These are phyloP conservation scores for Athelia psychrophila DNA, from an alignment of 1,284 basidiomycete species.

Conservation along the genomic window DNA sequence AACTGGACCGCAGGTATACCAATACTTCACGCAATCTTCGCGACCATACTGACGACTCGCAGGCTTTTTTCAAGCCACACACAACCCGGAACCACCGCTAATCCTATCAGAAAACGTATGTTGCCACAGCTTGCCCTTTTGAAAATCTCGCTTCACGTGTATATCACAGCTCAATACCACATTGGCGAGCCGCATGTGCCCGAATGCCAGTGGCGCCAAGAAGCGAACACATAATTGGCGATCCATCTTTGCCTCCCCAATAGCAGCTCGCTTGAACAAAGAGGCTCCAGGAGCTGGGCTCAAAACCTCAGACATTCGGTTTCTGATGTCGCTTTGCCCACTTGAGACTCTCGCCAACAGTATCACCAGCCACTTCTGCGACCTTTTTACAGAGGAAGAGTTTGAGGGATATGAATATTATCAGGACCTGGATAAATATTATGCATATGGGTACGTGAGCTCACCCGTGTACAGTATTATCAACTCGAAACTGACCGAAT, in stretches of 20 bases:
- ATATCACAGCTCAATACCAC: slow-evolving; percentile 66
- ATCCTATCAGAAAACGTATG: slow-evolving; percentile 42
- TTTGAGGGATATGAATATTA: slow-evolving; percentile 68
- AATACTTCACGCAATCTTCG: slow-evolving; percentile 14
- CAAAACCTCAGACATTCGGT: slow-evolving; percentile 51
- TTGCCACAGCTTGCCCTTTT: slow-evolving; percentile 3
- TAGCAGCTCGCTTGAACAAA: slow-evolving; percentile 61
- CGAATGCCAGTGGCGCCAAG: too few relatives aligned
- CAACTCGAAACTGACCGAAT: background rate
- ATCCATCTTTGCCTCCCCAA: slow-evolving; percentile 48
- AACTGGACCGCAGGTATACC: slow-evolving; percentile 69
- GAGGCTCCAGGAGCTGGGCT: slow-evolving; percentile 63
- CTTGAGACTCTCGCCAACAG: slow-evolving; percentile 63
- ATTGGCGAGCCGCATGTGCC: slow-evolving; percentile 68
- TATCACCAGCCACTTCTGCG: slow-evolving; percentile 62
- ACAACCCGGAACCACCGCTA: slow-evolving; percentile 46
- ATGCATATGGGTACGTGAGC: slow-evolving; percentile 59
- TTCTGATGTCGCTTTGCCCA: slow-evolving; percentile 72
- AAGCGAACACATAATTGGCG: slow-evolving; percentile 52
- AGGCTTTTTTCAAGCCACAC: slow-evolving; percentile 27
- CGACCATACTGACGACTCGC: slow-evolving; percentile 53
- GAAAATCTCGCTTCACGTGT: too few relatives aligned
- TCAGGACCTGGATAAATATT: slow-evolving; percentile 76
- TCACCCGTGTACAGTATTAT: background rate
- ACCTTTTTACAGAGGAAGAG: slow-evolving; percentile 55